Percentiles rank a stretch among this genome's conserved stretches.
Evolutionary conservation across 192 early-diverging fungal species (phyloP).

Genomic region (Pilaira anomala): DNA sequence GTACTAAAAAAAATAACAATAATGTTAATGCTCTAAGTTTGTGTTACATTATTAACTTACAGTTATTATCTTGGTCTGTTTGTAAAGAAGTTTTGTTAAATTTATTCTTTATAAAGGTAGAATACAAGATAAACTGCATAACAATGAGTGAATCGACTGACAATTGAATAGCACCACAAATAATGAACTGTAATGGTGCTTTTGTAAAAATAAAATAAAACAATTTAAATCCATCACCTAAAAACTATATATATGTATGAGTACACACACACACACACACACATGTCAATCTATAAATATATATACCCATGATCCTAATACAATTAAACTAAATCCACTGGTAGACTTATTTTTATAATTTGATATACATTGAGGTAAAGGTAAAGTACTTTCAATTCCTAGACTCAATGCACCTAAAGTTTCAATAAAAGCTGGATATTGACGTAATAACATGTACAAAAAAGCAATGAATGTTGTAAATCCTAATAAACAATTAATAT

Average conservation of each 20-base stretch:
- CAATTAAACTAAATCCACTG: constrained; percentile 44
- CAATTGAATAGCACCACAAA: constrained; percentile 55
- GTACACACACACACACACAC: neutral
- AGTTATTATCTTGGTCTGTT: neutral
- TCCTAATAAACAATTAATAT: constrained; percentile 30
- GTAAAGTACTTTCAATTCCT: constrained; percentile 57
- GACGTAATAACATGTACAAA: constrained; percentile 30
- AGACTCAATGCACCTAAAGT: constrained; percentile 40
- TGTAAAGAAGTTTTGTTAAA: neutral
- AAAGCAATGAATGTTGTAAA: constrained; percentile 23
- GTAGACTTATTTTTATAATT: constrained; percentile 47
- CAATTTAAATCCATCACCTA: constrained; percentile 56
- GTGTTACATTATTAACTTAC: neutral
- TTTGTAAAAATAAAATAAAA: constrained; percentile 52
- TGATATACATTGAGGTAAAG: constrained; percentile 52
- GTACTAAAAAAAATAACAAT: neutral
- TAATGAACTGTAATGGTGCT: constrained; percentile 50
- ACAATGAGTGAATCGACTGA: constrained; percentile 51
- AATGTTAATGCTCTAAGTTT: no score
- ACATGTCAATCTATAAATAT: neutral
- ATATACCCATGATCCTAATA: constrained; percentile 37
- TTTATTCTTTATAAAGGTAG: constrained; percentile 25
- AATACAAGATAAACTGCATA: constrained; percentile 48
- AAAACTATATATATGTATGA: constrained; percentile 31
- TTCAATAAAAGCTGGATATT: constrained; percentile 31